phyloP scores from a whole-genome alignment of 352 stramenopile genomes.

The Hyaloperonospora brassicae region DNA sequence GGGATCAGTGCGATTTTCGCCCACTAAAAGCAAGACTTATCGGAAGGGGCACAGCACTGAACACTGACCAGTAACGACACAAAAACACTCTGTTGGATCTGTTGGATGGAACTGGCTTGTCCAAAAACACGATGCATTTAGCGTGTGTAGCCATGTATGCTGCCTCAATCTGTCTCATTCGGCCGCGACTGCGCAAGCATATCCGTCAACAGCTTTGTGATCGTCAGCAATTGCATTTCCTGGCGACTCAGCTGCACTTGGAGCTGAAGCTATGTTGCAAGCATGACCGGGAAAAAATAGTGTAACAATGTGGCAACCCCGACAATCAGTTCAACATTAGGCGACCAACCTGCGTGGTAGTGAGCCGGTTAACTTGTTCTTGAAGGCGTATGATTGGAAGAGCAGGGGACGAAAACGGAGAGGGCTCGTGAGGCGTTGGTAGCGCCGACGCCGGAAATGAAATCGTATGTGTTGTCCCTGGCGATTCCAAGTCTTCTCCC shows the following conservation, averaged over 20 bases:
- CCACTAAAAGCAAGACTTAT: no score
- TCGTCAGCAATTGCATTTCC: conserved; percentile 49
- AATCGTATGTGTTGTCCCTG: conserved; percentile 12
- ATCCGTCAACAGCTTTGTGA: conserved; percentile 36
- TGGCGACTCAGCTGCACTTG: conserved; percentile 50
- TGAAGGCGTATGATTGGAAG: conserved; percentile 29
- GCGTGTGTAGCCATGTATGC: no score
- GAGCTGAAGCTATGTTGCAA: conserved; percentile 29
- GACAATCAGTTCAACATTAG: neutral
- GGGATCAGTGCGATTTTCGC: no score
- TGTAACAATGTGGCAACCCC: neutral
- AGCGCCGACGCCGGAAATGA: conserved; percentile 15
- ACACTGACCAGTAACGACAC: no score
- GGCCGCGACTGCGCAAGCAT: conserved; percentile 11
- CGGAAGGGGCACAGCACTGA: no score
- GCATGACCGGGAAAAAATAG: neutral
- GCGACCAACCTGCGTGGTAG: conserved; percentile 37
- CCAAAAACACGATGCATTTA: no score
- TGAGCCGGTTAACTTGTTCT: conserved; percentile 50
- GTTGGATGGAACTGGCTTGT: no score
- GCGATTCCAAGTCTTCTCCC: conserved; percentile 21
- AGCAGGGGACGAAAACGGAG: conserved; percentile 13
- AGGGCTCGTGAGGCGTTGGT: conserved; percentile 16
- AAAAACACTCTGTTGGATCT: no score
- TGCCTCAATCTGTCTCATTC: neutral